Base-by-base conservation (phyloP, 2,329 filamentous ascomycete species). In the Fusarium temperatum region DNA sequence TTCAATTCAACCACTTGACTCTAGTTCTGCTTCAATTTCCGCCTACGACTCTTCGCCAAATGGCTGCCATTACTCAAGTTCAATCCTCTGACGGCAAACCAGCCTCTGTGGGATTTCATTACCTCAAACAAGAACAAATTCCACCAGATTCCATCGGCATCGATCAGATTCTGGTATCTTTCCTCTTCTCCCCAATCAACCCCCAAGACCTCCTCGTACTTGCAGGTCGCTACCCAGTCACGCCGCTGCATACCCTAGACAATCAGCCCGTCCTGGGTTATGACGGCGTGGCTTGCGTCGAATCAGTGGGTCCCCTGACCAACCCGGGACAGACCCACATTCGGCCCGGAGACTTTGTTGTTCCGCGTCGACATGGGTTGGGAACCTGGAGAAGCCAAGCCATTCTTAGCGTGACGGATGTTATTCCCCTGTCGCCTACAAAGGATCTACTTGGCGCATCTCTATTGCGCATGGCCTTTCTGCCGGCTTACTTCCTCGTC, bases 161-260 rank as follows among this genome's bases (percentile, higher is more conserved):
- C 15, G 64, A 38, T 35, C 28, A 58, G 12, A 28, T 63, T 39
- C 28, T 67, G 2, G 59, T 67, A n/a, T 67, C 64, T 8, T 64
- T 64, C 5, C 38, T 61, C 42, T 48, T 70, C 30, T 66, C 62
- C 18, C 69, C 66, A 20, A 66, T 72, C 30, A 72, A 70, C 32
- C 69, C 69, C 9, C 69, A 66, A 56, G 69, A 72, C 42, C 66
- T 59, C 8, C 39, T 66, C 9, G 69, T 72, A 1, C 55, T 72
- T 28, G 66, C 69, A 35, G 69, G 66, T 17, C 45, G 47, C 8
- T 72, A 72, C 41, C 69, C 69, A 17, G 66, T 72, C 15, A 70
- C 66, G 20, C 69, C 69, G 17, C 45, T 51, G 32, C 50, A 58
- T 53, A 45, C 58, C 30, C 51, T 63, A n/a, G 42, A 70, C 18